Evolutionary conservation across 352 stramenopile genomes (phyloP).

Genomic region (Pythium volutum): DNA sequence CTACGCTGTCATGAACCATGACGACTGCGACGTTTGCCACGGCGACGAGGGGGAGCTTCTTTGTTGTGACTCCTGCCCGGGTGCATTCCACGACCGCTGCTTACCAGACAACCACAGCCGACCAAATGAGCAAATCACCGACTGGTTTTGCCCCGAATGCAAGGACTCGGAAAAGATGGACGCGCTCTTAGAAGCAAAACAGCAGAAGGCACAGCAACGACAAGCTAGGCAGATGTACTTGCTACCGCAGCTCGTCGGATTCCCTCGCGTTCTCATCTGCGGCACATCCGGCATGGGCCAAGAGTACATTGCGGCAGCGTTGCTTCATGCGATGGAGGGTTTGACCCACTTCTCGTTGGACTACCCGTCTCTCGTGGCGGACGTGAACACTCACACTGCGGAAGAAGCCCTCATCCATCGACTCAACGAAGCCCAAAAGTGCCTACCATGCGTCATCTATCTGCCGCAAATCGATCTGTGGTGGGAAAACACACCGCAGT

Average conservation of each 20-base stretch:
- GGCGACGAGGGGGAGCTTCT: conserved; percentile 54
- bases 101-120: conserved; percentile 21
- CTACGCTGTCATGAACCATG: conserved; percentile 53
- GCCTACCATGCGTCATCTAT: conserved; percentile 75
- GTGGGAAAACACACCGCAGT: conserved; percentile 69
- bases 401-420: conserved; percentile 79
- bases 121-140: conserved; percentile 9
- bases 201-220: conserved; percentile 11
- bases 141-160: conserved; percentile 67
- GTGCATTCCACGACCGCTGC: conserved; percentile 56
- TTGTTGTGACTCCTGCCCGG: conserved; percentile 59
- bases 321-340: conserved; percentile 76
- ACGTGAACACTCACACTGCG: conserved; percentile 54
- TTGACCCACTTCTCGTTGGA: conserved; percentile 79
- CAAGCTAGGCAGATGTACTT: conserved; percentile 27
- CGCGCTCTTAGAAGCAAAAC: conserved; percentile 25
- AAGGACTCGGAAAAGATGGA: conserved; percentile 24
- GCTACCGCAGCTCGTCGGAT: conserved; percentile 54
- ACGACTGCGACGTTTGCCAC: conserved; percentile 71
- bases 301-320: conserved; percentile 52
- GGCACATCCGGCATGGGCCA: conserved; percentile 67
- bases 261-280: conserved; percentile 67
- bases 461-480: conserved; percentile 74
- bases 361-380: conserved; percentile 70
- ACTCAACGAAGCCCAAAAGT: conserved; percentile 72